Evolutionary conservation across 2,329 filamentous ascomycete species (phyloP).

Genomic region (Sphaceloma murrayae): DNA sequence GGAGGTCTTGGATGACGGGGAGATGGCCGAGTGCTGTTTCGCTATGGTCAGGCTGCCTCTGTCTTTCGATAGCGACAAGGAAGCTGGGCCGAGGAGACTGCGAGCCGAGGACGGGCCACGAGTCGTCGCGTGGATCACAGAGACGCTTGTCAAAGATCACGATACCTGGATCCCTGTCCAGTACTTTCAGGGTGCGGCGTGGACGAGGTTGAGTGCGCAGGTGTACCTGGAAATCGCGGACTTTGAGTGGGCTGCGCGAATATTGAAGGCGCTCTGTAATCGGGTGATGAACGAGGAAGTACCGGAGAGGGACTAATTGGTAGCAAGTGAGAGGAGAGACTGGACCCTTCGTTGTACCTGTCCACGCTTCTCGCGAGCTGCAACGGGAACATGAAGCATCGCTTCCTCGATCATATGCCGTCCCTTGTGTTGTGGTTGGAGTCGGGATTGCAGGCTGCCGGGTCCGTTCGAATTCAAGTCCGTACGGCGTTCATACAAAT

Average conservation of each 20-base stretch:
- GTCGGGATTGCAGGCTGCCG: too few relatives aligned
- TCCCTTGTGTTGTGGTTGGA: too few relatives aligned
- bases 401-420: too few relatives aligned
- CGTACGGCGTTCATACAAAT: too few relatives aligned
- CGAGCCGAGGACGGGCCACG: not conserved
- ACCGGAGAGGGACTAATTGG: not conserved
- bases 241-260: constrained; percentile 9
- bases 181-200: constrained; percentile 7
- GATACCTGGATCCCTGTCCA: constrained; percentile 9
- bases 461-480: too few relatives aligned
- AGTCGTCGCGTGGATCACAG: constrained; percentile 10
- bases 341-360: too few relatives aligned
- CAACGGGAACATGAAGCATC: too few relatives aligned
- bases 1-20: constrained; percentile 10
- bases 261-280: not conserved
- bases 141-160: constrained; percentile 9
- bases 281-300: not conserved
- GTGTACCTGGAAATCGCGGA: constrained; percentile 11
- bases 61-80: not conserved
- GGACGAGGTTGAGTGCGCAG: constrained; percentile 13
- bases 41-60: constrained; percentile 13
- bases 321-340: too few relatives aligned
- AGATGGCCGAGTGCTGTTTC: constrained; percentile 6
- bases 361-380: too few relatives aligned
- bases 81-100: not conserved